Percentiles rank a stretch among this genome's conserved stretches.
Evolutionary conservation across 164 flowering plant genomes (phyloP).

Genomic region (Tinospora cordifolia): DNA sequence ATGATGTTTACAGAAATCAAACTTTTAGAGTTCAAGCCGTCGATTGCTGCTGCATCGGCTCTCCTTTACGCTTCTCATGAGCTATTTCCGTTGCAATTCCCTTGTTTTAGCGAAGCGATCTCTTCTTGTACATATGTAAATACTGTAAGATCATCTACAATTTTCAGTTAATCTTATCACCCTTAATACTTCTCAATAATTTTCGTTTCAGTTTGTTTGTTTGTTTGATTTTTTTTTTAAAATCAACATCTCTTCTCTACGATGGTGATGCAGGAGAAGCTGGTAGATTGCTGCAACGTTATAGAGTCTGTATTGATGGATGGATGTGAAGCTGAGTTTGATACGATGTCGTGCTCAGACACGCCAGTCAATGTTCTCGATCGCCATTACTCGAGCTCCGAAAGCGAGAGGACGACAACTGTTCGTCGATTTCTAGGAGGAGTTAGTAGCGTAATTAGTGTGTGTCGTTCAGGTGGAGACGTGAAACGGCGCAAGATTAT

Average conservation of each 20-base stretch:
- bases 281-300: slow-evolving; percentile 32
- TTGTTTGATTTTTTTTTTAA: background rate
- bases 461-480: slow-evolving; percentile 17
- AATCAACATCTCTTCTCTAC: no score
- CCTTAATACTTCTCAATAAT: background rate
- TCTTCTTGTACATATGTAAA: slow-evolving; percentile 38
- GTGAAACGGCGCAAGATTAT: slow-evolving; percentile 26
- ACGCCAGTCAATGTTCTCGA: slow-evolving; percentile 49
- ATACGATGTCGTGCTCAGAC: slow-evolving; percentile 24
- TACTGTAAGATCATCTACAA: slow-evolving; percentile 29
- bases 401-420: slow-evolving; percentile 22
- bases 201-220: background rate
- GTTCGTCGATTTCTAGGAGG: background rate
- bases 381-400: slow-evolving; percentile 30
- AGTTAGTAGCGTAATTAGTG: slow-evolving; percentile 8
- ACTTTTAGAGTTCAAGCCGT: slow-evolving; percentile 52
- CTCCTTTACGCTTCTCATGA: slow-evolving; percentile 51
- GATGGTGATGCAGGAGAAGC: slow-evolving; percentile 29
- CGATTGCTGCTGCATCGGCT: slow-evolving; percentile 55
- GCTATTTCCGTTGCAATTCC: slow-evolving; percentile 38
- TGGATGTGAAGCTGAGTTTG: slow-evolving; percentile 24
- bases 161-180: no score
- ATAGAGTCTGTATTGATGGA: slow-evolving; percentile 30
- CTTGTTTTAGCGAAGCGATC: slow-evolving; percentile 27
- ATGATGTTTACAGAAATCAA: slow-evolving; percentile 30